Percentiles rank a stretch among this genome's conserved stretches.
phyloP scores from a whole-genome alignment of 306 rosid species.

The Trifolium fragiferum region DNA sequence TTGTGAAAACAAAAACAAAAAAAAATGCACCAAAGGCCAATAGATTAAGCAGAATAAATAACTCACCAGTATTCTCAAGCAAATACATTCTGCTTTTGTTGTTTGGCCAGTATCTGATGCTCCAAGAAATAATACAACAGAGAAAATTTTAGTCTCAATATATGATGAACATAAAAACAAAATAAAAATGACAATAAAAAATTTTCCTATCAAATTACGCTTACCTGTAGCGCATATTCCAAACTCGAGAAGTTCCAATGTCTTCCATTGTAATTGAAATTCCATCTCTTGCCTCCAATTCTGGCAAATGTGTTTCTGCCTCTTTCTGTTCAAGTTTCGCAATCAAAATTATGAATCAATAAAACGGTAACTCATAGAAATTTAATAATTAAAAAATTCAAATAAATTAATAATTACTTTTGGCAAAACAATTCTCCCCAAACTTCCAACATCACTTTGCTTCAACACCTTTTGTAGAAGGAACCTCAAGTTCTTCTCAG shows the following conservation, averaged over 20 bases:
- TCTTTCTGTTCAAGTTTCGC: conserved; percentile 67
- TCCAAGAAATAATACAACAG: conserved; percentile 43
- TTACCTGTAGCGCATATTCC: conserved; percentile 99
- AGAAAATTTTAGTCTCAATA: conserved; percentile 39
- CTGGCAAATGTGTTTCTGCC: conserved; percentile 96
- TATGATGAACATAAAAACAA: background rate
- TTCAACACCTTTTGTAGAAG: conserved; percentile 94
- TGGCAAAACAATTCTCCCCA: conserved; percentile 94
- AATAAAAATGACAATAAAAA: background rate
- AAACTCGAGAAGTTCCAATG: conserved; percentile 86
- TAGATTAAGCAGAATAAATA: background rate
- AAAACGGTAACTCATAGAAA: background rate
- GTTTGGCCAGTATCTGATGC: conserved; percentile 98
- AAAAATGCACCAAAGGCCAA: background rate
- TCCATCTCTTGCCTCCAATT: conserved; percentile 92
- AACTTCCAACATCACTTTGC: conserved; percentile 97
- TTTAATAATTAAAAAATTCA: background rate
- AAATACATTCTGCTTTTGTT: conserved; percentile 99
- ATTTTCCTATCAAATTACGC: background rate
- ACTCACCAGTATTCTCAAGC: conserved; percentile 92
- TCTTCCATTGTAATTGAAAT: conserved; percentile 94
- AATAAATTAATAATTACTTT: conserved; percentile 55
- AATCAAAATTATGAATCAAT: conserved; percentile 10
- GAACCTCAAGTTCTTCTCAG: conserved; percentile 91
- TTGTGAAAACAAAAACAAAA: background rate